Base-by-base conservation (phyloP, 768 basidiomycete genomes). In the Nidularia sp. region DNA sequence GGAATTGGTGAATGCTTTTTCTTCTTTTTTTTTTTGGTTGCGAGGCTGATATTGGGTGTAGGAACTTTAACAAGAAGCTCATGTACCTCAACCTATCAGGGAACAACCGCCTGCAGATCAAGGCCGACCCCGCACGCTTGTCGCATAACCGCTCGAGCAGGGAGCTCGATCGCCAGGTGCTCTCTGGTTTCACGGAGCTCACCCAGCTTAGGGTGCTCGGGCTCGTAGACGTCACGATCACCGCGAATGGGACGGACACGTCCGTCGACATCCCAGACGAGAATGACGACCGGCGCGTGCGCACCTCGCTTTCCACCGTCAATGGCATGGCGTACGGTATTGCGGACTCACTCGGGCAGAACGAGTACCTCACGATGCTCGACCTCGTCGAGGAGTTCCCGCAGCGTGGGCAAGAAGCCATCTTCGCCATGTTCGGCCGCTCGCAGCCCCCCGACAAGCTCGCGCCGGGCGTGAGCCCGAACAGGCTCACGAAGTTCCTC, bases 391-490 rank as follows among this genome's bases (percentile, higher is more conserved):
- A 94, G 45, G 83, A 90, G 59, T 96, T 95, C 69, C 83, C 88
- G 6, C 83, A 80, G 10, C 74, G 77, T 51, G 78, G 83, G 44
- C 84, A 85, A 61, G 90, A 95, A 64, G 92, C 92, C 8, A 74
- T 99, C 15, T 97, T 99, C 61, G 97, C 93, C 22, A 93, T 99
- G 86, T 98, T 98, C 66, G 95, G 97, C 10, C 82, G 88, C 2
- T 75, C 84, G 5, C 76, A 82, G 22, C 83, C 73, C 0, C 68
- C 71, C 1, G 70, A 70, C 34, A 55, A 64, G 5, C 54, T 75
- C 9, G 67, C 68, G 5, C 71, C 82, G 3, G 73, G 73, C 6
- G 71, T 71, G 22, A 80, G 72, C 58, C 83, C 84, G 48, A 90
- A 88, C 50, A 75, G 77, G 39, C 72, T 96, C 18, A 83, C 93